Base-by-base conservation (phyloP, 495 filamentous ascomycete genomes). In the Elasticomyces elasticus region DNA sequence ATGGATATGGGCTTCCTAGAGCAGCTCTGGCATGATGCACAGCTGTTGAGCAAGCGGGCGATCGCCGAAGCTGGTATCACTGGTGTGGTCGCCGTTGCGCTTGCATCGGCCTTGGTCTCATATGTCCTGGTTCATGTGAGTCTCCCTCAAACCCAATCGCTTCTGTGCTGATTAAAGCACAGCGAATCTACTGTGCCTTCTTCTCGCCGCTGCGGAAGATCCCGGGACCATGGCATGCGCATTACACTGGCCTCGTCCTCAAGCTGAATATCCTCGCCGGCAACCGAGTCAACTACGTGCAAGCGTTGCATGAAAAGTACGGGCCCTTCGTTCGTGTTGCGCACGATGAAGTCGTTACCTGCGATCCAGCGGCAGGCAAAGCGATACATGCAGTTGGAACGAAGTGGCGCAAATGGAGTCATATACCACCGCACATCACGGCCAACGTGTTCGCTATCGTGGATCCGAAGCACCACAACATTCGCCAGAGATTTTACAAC, bases 291-390 rank as follows among this genome's bases (percentile, higher is more conserved):
- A 38, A 59, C 31, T 57, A 26, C 0, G 73, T 88, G 1, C 74
- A 79, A 53, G 74, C 69, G 6, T 79, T 80, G 5, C 84, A 86
- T 62, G 62, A 67, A 30, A 71, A 67, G 31, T 69, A 72, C 30
- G 83, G 84, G 1, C 70, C 75, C 1, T 68, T 86, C 19, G 70
- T 87, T n/a, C 74, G 80, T 10, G 62, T 87, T 19, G 81, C 72
- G 1, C 84, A 84, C 1, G 73, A 72, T 43, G 84, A 87, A 64
- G 57, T 87, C 54, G 82, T 78, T 49, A 73, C 88, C 20, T 79
- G 80, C 22, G 20, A 15, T n/a, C 28, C 27, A 17, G 24, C 10
- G 22, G 53, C 25, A 1, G 51, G 41, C 22, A 57, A 54, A 37
- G 22, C 35, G 15, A 62, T 62, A 37, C 55, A 62, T 40, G 38